These are phyloP conservation scores for Ophiocordyceps camponoti-saundersi DNA, from an alignment of 2,329 filamentous ascomycete species.

Conservation along the genomic window DNA sequence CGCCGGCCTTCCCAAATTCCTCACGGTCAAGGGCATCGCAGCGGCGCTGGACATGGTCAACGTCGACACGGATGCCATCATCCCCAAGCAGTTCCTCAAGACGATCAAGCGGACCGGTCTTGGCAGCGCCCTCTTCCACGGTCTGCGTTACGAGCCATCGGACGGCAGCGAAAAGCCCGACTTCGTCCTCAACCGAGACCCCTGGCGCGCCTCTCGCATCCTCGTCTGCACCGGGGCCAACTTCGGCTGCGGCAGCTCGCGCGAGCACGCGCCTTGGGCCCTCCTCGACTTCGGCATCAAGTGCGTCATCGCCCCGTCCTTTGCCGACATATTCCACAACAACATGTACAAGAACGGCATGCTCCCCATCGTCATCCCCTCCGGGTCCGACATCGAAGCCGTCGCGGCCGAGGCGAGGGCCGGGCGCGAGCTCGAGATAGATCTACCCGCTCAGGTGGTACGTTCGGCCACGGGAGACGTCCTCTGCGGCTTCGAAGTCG, in stretches of 20 bases:
- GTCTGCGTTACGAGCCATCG: conserved; percentile 54
- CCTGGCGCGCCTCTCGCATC: conserved; percentile 72
- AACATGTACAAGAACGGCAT: conserved; percentile 99
- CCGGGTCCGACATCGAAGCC: conserved; percentile 46
- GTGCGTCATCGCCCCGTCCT: conserved; percentile 76
- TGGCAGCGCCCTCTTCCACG: conserved; percentile 73
- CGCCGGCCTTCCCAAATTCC: conserved; percentile 69
- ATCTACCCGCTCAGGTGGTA: conserved; percentile 71
- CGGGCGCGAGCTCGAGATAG: conserved; percentile 73
- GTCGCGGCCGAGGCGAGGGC: conserved; percentile 65
- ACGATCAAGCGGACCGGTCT: conserved; percentile 97
- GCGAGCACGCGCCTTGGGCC: conserved; percentile 95
- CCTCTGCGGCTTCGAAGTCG: conserved; percentile 69
- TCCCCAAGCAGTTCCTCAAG: conserved; percentile 98
- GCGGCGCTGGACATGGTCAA: conserved; percentile 79
- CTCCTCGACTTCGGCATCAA: conserved; percentile 93
- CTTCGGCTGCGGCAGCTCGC: conserved; percentile 84
- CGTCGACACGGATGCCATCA: conserved; percentile 97
- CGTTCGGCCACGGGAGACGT: conserved; percentile 57
- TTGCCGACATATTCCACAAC: conserved; percentile 79
- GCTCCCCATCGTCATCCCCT: conserved; percentile 66
- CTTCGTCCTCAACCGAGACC: conserved; percentile 82
- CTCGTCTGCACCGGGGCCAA: conserved; percentile 83
- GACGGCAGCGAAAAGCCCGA: conserved; percentile 59
- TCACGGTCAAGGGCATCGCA: conserved; percentile 66